Conservation (phyloP, 2,329 filamentous ascomycete species). For the Aspergillus sp. region DNA sequence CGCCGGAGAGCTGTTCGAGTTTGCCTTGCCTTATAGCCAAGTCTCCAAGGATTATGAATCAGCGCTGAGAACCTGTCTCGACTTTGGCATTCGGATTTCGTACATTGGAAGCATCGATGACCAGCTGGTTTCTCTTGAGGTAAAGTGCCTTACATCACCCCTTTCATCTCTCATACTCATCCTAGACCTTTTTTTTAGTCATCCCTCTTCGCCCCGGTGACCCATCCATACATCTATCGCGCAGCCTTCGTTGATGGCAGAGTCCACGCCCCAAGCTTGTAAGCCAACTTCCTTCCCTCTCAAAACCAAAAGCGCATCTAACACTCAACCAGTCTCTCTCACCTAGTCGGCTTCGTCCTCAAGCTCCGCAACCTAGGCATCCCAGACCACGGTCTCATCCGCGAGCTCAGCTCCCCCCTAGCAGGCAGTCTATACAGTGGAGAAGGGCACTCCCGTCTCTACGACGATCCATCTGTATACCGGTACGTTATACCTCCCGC, state of each 20-base stretch:
- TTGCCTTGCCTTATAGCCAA: constrained; percentile 76
- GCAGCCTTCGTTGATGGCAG: constrained; percentile 95
- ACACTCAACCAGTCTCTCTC: constrained; percentile 62
- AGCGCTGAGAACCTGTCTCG: constrained; percentile 71
- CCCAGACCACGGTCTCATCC: constrained; percentile 87
- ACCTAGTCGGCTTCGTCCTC: constrained; percentile 87
- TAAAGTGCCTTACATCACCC: constrained; percentile 39
- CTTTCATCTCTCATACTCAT: not conserved
- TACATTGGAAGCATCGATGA: constrained; percentile 96
- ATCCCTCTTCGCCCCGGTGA: constrained; percentile 79
- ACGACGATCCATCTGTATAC: constrained; percentile 86
- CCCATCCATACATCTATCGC: constrained; percentile 90
- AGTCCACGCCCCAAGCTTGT: constrained; percentile 89
- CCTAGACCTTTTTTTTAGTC: constrained; percentile 52
- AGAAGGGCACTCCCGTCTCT: constrained; percentile 89
- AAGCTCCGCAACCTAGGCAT: constrained; percentile 93
- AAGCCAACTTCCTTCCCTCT: constrained; percentile 26
- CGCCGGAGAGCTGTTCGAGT: constrained; percentile 93
- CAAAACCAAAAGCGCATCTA: constrained; percentile 5
- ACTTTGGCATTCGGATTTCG: constrained; percentile 78
- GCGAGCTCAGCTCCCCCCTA: constrained; percentile 82
- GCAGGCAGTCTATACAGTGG: constrained; percentile 89
- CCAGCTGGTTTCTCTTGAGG: constrained; percentile 90
- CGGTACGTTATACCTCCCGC: constrained; percentile 50
- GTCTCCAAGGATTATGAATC: constrained; percentile 80